Percentiles rank a stretch among this genome's conserved stretches.
These are phyloP conservation scores for Astragalus glycyphyllos DNA, from an alignment of 306 rosid genomes.

Conservation along the genomic window DNA sequence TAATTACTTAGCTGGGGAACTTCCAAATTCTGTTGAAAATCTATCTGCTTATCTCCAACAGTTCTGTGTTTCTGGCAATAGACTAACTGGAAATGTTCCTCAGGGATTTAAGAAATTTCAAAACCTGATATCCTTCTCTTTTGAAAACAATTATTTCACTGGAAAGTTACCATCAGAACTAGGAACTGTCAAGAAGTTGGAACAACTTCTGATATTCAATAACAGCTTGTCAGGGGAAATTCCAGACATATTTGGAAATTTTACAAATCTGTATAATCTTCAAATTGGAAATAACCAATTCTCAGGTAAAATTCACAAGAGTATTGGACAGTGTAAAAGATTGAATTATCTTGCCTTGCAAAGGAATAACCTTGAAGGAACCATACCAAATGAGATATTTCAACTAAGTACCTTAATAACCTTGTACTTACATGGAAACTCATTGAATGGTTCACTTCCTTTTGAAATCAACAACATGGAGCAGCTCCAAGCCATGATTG, in stretches of 20 bases:
- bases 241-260: constrained; percentile 55
- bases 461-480: constrained; percentile 34
- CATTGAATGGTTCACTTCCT: constrained; percentile 43
- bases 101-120: constrained; percentile 38
- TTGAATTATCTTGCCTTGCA: not conserved
- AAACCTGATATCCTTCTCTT: constrained; percentile 44
- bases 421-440: too few species aligned
- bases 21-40: constrained; percentile 48
- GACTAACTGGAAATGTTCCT: constrained; percentile 45
- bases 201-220: not conserved
- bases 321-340: constrained; percentile 44
- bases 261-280: constrained; percentile 25
- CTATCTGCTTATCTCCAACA: constrained; percentile 41
- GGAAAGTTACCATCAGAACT: constrained; percentile 50
- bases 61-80: constrained; percentile 45
- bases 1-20: constrained; percentile 47
- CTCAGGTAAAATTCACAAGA: constrained; percentile 40
- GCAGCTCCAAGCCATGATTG: constrained; percentile 31
- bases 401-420: too few species aligned
- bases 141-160: constrained; percentile 39
- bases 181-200: constrained; percentile 37
- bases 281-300: constrained; percentile 36
- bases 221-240: constrained; percentile 52
- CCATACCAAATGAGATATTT: too few species aligned
- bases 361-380: too few species aligned